Evolutionary conservation across 192 early-diverging fungal genomes (phyloP), one percentile per base, ranked within the genome.

Genomic region (Umbelopsis vinacea): DNA sequence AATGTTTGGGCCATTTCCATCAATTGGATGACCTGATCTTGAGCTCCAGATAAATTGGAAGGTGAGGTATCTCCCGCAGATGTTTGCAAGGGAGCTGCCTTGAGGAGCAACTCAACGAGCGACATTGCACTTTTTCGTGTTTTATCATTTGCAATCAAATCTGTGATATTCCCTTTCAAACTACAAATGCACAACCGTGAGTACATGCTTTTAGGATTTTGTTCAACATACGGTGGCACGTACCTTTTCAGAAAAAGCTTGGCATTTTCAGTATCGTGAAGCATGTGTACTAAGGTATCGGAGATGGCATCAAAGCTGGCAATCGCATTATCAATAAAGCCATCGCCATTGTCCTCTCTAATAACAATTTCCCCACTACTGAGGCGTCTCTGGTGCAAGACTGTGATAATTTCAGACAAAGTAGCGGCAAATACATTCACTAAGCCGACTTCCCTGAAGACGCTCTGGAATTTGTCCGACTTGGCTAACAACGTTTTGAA

Each of bases 401-500:
- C 78, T 4, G 79, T 76, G 17, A 82, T 79, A n/a, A 88, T 70
- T 24, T 88, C 85, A 12, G 83, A 83, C 6, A 88, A 69, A 48
- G 87, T 79, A 12, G 79, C 83, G 33, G 82, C 82, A 52, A 88
- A 83, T 67, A 88, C 79, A 74, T 88, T 87, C 19, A 91, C 74
- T 19, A 91, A 52, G 12, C 89, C 89, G 14, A 90, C 81, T 55
- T 91, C 88, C 9, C 85, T 83, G 52, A 89, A 78, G 0, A 85
- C 87, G 54, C 79, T 82, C 48, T 86, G 76, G 48, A 89, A 86
- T 46, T 80, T 79, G 21, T 75, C 57, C 11, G 88, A 84, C 12
- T 72, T 75, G 43, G 78, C 76, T 9, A 91, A 67, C 2, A 89
- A 55, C 33, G 57, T 74, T 6, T 76, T 73, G 37, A 87, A 79